Conservation (phyloP, 345 rosid genomes). For the Pelargonium nanum region DNA sequence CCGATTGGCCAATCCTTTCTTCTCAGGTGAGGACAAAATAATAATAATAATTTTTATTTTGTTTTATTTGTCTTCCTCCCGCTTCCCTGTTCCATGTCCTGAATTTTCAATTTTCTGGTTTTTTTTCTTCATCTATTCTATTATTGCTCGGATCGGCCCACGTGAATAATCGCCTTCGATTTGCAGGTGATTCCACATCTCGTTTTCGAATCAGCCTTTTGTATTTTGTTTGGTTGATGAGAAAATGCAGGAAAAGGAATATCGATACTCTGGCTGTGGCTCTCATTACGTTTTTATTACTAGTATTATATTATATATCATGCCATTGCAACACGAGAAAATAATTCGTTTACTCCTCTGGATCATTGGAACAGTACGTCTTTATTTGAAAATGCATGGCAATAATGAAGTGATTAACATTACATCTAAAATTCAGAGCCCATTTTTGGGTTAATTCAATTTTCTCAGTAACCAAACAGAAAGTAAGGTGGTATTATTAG, state of each 20-base stretch:
- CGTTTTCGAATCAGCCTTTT: neutral
- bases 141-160: neutral
- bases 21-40: neutral
- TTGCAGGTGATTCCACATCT: neutral
- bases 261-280: neutral
- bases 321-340: neutral
- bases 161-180: neutral
- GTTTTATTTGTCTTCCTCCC: too few relatives aligned
- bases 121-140: neutral
- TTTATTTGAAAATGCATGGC: neutral
- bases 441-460: neutral
- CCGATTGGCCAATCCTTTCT: neutral
- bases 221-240: neutral
- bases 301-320: too few relatives aligned
- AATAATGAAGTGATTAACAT: too few relatives aligned
- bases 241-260: neutral
- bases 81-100: neutral
- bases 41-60: too few relatives aligned
- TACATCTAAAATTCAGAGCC: neutral
- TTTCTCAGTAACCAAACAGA: neutral
- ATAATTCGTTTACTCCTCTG: neutral
- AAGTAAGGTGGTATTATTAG: neutral
- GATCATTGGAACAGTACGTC: neutral
- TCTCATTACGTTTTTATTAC: neutral
- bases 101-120: neutral